Conservation (phyloP, 2,329 filamentous ascomycete genomes). For the Colletotrichum sp. region DNA sequence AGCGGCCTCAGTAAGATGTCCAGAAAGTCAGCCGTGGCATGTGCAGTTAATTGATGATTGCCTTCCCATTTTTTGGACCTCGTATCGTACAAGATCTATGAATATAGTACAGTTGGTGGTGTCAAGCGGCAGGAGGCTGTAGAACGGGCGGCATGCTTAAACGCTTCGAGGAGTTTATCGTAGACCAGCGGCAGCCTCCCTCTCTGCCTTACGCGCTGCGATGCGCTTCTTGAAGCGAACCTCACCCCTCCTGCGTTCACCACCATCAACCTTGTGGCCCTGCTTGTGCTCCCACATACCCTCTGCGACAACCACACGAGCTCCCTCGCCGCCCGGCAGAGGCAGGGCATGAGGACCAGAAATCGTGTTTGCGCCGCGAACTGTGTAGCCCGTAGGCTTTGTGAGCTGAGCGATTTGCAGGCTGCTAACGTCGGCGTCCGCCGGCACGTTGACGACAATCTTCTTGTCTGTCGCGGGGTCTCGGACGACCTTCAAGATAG, state of each 20-base stretch:
- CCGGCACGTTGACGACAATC: slow-evolving; percentile 60
- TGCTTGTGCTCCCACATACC: slow-evolving; percentile 92
- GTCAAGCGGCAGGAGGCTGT: slow-evolving; percentile 14
- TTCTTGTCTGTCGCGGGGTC: slow-evolving; percentile 47
- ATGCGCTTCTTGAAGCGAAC: slow-evolving; percentile 86
- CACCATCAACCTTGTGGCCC: slow-evolving; percentile 93
- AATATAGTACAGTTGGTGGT: slow-evolving; percentile 21
- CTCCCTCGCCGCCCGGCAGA: slow-evolving; percentile 68
- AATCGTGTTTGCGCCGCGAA: slow-evolving; percentile 73
- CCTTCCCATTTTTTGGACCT: slow-evolving; percentile 8
- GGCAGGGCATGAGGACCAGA: slow-evolving; percentile 76
- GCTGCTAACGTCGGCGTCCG: slow-evolving; percentile 39
- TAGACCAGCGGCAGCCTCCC: slow-evolving; percentile 41
- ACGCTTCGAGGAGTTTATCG: neutral
- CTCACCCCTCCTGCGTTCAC: slow-evolving; percentile 87
- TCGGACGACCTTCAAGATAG: slow-evolving; percentile 54
- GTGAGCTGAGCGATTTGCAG: slow-evolving; percentile 28
- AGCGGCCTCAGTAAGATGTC: neutral
- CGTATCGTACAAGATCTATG: slow-evolving; percentile 21
- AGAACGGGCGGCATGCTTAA: neutral
- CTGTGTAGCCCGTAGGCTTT: slow-evolving; percentile 61
- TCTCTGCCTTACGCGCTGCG: slow-evolving; percentile 76
- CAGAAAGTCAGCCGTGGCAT: neutral
- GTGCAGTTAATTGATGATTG: neutral
- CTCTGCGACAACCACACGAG: slow-evolving; percentile 74